Evolutionary conservation across 1,284 basidiomycete species (phyloP).

Genomic region (Cystobasidium slooffiae): DNA sequence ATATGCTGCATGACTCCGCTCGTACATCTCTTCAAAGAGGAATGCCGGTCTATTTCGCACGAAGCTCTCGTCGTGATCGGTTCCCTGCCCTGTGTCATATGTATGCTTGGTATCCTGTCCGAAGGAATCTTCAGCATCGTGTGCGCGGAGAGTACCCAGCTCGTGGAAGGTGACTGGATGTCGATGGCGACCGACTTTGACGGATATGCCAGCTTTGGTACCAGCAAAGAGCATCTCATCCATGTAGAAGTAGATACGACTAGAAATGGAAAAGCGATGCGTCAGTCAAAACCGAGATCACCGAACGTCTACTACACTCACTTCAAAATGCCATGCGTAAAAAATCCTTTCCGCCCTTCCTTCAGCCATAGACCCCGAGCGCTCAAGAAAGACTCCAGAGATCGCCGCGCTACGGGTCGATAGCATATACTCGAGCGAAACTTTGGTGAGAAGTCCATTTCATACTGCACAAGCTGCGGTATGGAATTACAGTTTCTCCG

Average conservation of each 20-base stretch:
- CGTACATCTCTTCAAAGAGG: conserved; percentile 73
- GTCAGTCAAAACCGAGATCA: neutral
- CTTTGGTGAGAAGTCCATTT: conserved; percentile 71
- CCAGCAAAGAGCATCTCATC: conserved; percentile 72
- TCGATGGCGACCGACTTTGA: conserved; percentile 45
- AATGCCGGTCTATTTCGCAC: conserved; percentile 68
- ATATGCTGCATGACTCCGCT: conserved; percentile 42
- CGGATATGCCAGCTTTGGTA: conserved; percentile 53
- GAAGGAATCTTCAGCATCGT: conserved; percentile 60
- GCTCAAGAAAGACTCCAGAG: conserved; percentile 68
- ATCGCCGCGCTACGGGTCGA: conserved; percentile 69
- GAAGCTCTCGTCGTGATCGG: conserved; percentile 68
- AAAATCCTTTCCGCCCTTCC: conserved; percentile 62
- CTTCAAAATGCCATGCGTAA: conserved; percentile 73
- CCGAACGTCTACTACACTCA: conserved; percentile 56
- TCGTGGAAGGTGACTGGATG: conserved; percentile 46
- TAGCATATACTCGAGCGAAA: conserved; percentile 77
- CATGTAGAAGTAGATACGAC: conserved; percentile 67
- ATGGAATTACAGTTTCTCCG: conserved; percentile 68
- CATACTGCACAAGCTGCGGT: conserved; percentile 61
- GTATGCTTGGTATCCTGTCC: conserved; percentile 62
- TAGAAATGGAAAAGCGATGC: neutral
- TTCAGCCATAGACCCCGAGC: conserved; percentile 67
- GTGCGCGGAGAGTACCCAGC: conserved; percentile 58
- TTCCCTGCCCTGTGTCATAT: conserved; percentile 69